These are phyloP conservation scores for Hyaloperonospora brassicae DNA, from an alignment of 352 stramenopile genomes.

Conservation along the genomic window DNA sequence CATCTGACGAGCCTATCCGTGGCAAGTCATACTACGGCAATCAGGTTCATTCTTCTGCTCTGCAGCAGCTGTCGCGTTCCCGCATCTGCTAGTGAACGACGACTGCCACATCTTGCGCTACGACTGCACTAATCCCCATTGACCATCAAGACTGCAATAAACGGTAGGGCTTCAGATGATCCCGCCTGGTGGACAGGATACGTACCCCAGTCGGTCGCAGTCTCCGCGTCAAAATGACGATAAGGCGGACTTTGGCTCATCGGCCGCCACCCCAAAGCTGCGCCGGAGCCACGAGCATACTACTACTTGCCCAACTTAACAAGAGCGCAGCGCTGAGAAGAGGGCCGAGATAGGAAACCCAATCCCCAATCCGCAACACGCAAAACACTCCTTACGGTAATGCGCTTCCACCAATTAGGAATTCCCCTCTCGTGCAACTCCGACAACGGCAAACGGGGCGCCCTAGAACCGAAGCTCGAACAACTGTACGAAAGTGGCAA, in stretches of 20 bases:
- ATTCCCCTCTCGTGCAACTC: slow-evolving; percentile 37
- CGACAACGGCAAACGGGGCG: slow-evolving; percentile 47
- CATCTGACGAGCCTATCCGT: slow-evolving; percentile 81
- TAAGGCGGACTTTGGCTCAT: slow-evolving; percentile 29
- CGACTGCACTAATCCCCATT: slow-evolving; percentile 86
- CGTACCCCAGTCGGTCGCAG: slow-evolving; percentile 85
- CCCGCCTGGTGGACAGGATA: slow-evolving; percentile 59
- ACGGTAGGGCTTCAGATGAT: slow-evolving; percentile 80
- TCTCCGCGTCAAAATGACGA: slow-evolving; percentile 67
- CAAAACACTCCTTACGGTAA: slow-evolving; percentile 48
- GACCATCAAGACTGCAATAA: slow-evolving; percentile 71
- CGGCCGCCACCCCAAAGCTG: slow-evolving; percentile 36
- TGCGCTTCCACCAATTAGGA: slow-evolving; percentile 33
- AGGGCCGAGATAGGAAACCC: slow-evolving; percentile 68
- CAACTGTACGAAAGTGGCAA: slow-evolving; percentile 76
- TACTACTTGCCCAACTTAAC: slow-evolving; percentile 85
- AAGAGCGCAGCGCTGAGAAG: slow-evolving; percentile 83
- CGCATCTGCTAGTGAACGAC: slow-evolving; percentile 98
- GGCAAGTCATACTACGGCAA: slow-evolving; percentile 96
- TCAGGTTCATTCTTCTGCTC: slow-evolving; percentile 96
- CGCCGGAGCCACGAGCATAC: slow-evolving; percentile 54
- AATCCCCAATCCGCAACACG: slow-evolving; percentile 56
- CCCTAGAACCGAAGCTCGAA: slow-evolving; percentile 76
- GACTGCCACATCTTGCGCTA: slow-evolving; percentile 95
- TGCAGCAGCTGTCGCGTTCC: slow-evolving; percentile 92